Conservation (phyloP, 257 asterid species). For the Nyctanthes arbortristis region DNA sequence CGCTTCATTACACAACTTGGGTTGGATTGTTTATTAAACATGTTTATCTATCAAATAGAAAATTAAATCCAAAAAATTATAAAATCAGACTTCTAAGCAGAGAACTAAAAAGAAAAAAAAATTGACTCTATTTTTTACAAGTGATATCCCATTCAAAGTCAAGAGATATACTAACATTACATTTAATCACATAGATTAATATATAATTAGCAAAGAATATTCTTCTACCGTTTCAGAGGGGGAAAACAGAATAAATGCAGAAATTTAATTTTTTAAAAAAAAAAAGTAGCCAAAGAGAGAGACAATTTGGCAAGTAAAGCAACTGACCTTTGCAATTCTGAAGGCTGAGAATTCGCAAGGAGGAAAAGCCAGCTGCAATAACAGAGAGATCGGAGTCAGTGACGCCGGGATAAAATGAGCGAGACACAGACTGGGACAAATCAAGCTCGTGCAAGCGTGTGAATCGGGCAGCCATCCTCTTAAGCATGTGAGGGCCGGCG, state of each 20-base stretch:
- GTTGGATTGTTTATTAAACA: too few species aligned
- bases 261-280: neutral
- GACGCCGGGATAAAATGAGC: slow-evolving; percentile 96
- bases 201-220: neutral
- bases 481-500: slow-evolving; percentile 95
- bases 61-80: too few species aligned
- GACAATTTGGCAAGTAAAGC: neutral
- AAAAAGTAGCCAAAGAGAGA: neutral
- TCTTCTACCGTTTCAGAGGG: neutral
- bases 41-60: too few species aligned
- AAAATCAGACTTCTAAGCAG: too few species aligned
- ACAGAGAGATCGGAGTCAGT: slow-evolving; percentile 81
- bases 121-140: too few species aligned
- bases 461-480: slow-evolving; percentile 73
- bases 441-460: slow-evolving; percentile 69
- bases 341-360: slow-evolving; percentile 52
- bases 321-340: slow-evolving; percentile 71
- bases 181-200: too few species aligned
- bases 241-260: too few species aligned
- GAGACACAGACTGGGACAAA: slow-evolving; percentile 75
- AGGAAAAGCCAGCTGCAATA: slow-evolving; percentile 70
- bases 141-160: too few species aligned
- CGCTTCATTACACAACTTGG: too few species aligned
- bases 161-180: too few species aligned
- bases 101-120: too few species aligned